Percentiles rank a stretch among this genome's conserved stretches.
phyloP scores from a whole-genome alignment of 1,284 basidiomycete genomes.

The Xerocomus minutiporus region DNA sequence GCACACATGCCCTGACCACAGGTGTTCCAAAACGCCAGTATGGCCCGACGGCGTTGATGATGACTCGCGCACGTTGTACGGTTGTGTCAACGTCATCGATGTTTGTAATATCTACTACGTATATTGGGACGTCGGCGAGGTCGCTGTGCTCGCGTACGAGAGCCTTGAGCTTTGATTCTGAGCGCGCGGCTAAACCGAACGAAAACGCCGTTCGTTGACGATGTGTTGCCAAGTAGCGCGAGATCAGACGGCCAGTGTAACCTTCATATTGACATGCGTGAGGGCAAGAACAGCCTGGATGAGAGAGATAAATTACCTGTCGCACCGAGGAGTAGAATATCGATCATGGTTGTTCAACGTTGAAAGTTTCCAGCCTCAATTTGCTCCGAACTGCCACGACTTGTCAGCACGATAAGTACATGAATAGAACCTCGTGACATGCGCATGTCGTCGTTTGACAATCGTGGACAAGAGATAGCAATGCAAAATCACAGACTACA shows the following conservation, averaged over 20 bases:
- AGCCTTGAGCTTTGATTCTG: constrained; percentile 47
- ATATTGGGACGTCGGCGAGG: constrained; percentile 37
- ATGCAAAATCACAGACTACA: background rate
- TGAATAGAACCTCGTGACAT: constrained; percentile 13
- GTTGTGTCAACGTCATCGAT: constrained; percentile 45
- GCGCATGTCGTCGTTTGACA: constrained; percentile 10
- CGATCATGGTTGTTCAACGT: constrained; percentile 31
- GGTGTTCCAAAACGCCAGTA: constrained; percentile 61
- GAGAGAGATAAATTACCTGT: constrained; percentile 38
- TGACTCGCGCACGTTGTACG: constrained; percentile 53
- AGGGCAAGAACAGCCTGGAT: constrained; percentile 3
- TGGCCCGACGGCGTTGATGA: constrained; percentile 67
- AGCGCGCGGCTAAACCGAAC: constrained; percentile 59
- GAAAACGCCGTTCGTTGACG: constrained; percentile 56
- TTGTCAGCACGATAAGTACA: constrained; percentile 2
- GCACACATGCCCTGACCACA: constrained; percentile 49
- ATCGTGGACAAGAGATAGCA: background rate
- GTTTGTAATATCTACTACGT: constrained; percentile 52
- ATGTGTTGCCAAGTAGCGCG: constrained; percentile 57
- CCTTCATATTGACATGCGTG: constrained; percentile 32
- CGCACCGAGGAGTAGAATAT: constrained; percentile 62
- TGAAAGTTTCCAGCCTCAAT: constrained; percentile 1
- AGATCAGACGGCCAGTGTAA: constrained; percentile 62
- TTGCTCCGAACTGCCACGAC: background rate
- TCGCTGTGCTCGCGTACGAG: constrained; percentile 42